A percentile compares a stretch with the other conserved stretches of the same genome.
phyloP scores from a whole-genome alignment of 1,284 basidiomycete genomes.

The Coniferiporia sulphurascens region DNA sequence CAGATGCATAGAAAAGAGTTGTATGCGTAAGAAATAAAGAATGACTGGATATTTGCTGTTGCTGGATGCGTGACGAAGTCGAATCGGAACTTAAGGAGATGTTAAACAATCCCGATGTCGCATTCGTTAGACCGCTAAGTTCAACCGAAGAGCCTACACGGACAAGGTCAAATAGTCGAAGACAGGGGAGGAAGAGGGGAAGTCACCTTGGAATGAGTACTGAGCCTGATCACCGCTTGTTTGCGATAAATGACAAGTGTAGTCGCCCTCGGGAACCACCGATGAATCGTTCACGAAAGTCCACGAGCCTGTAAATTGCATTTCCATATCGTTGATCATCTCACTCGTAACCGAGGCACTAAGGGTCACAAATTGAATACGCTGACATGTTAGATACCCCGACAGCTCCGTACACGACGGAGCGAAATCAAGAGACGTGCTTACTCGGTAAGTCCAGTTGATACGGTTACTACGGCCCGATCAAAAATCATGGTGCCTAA shows the following conservation, averaged over 20 bases:
- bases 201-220: slow-evolving; percentile 17
- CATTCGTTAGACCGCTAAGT: slow-evolving; percentile 51
- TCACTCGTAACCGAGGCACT: slow-evolving; percentile 36
- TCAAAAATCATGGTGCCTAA: slow-evolving; percentile 23
- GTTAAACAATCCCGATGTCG: slow-evolving; percentile 49
- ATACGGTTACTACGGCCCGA: slow-evolving; percentile 23
- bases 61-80: slow-evolving; percentile 37
- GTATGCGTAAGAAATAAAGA: slow-evolving; percentile 39
- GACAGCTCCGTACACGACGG: slow-evolving; percentile 9
- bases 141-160: slow-evolving; percentile 41
- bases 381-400: slow-evolving; percentile 4
- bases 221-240: slow-evolving; percentile 9
- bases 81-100: slow-evolving; percentile 50
- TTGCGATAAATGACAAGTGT: slow-evolving; percentile 14
- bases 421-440: background rate
- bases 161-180: background rate
- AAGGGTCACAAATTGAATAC: slow-evolving; percentile 19
- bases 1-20: slow-evolving; percentile 56
- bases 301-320: slow-evolving; percentile 50
- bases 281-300: slow-evolving; percentile 31
- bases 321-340: slow-evolving; percentile 34
- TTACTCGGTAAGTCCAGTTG: slow-evolving; percentile 14
- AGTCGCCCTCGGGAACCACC: slow-evolving; percentile 17
- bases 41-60: slow-evolving; percentile 43
- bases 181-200: background rate